These are phyloP conservation scores for Mucor saturninus DNA, from an alignment of 371 early-diverging fungal genomes.

Conservation along the genomic window DNA sequence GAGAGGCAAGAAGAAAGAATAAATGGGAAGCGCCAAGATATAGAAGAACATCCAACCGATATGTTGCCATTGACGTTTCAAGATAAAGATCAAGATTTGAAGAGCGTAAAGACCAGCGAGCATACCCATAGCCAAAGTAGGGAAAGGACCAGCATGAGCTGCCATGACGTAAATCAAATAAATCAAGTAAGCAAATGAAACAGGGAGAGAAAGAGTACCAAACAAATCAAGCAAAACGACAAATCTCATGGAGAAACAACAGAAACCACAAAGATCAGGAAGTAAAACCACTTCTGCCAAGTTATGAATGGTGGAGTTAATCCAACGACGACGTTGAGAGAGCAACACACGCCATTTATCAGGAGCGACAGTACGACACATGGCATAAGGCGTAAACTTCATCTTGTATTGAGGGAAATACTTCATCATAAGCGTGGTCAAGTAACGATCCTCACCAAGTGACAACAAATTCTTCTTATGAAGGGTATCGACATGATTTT, in stretches of 20 bases:
- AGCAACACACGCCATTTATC: constrained; percentile 91
- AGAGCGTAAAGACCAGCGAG: constrained; percentile 80
- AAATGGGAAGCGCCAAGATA: constrained; percentile 77
- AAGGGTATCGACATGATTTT: constrained; percentile 94
- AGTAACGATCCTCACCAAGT: constrained; percentile 88
- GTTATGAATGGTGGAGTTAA: constrained; percentile 97
- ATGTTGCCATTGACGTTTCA: constrained; percentile 87
- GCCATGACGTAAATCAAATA: constrained; percentile 70
- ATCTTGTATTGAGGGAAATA: constrained; percentile 97
- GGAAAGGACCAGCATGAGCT: constrained; percentile 41
- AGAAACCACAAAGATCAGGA: constrained; percentile 93
- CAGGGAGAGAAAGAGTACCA: constrained; percentile 93
- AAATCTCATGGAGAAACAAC: constrained; percentile 96
- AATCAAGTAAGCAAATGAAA: constrained; percentile 78
- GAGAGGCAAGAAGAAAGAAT: constrained; percentile 74
- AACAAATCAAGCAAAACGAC: constrained; percentile 90
- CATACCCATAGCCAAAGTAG: constrained; percentile 57
- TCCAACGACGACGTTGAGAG: constrained; percentile 88
- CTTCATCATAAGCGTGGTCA: constrained; percentile 98
- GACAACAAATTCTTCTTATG: constrained; percentile 94
- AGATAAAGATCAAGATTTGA: constrained; percentile 82
- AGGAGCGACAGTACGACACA: constrained; percentile 93
- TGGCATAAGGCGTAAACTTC: constrained; percentile 94
- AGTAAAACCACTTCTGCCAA: constrained; percentile 87
- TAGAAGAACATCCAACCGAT: constrained; percentile 95